Evolutionary conservation across 805 yeast genomes (phyloP).

Genomic region (Teunomyces cretensis): DNA sequence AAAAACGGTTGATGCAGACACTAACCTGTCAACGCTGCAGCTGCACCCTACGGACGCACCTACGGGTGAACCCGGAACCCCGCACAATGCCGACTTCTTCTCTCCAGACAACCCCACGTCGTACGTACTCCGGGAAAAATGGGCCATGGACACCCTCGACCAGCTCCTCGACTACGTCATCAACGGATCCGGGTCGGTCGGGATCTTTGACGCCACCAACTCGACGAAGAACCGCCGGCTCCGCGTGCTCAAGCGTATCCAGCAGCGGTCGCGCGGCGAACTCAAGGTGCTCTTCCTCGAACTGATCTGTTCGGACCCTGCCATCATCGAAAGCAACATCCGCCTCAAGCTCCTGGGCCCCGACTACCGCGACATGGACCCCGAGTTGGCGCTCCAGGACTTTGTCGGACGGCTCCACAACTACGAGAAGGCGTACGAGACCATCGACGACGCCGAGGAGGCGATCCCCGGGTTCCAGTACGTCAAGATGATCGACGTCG

Average conservation of each 20-base stretch:
- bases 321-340: conserved; percentile 79
- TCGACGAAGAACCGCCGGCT: conserved; percentile 66
- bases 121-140: conserved; percentile 72
- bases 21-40: too few species aligned
- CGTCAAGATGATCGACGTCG: conserved; percentile 94
- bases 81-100: conserved; percentile 82
- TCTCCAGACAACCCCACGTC: conserved; percentile 72
- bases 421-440: conserved; percentile 87
- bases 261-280: conserved; percentile 54
- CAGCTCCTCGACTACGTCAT: conserved; percentile 78
- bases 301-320: conserved; percentile 79
- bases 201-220: conserved; percentile 85
- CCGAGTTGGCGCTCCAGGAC: conserved; percentile 73
- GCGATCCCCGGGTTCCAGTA: conserved; percentile 68
- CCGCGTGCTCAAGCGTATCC: conserved; percentile 56
- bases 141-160: conserved; percentile 95
- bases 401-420: conserved; percentile 78
- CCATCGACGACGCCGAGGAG: conserved; percentile 81
- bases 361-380: conserved; percentile 85
- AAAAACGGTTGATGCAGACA: conserved; percentile 8
- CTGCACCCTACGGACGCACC: background rate
- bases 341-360: conserved; percentile 88
- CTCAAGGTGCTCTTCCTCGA: conserved; percentile 83
- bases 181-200: conserved; percentile 84
- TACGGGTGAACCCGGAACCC: too few species aligned